Evolutionary conservation across 2,329 filamentous ascomycete genomes (phyloP), one percentile per base, ranked within the genome.

Genomic region (Achaetomium macrosporum): DNA sequence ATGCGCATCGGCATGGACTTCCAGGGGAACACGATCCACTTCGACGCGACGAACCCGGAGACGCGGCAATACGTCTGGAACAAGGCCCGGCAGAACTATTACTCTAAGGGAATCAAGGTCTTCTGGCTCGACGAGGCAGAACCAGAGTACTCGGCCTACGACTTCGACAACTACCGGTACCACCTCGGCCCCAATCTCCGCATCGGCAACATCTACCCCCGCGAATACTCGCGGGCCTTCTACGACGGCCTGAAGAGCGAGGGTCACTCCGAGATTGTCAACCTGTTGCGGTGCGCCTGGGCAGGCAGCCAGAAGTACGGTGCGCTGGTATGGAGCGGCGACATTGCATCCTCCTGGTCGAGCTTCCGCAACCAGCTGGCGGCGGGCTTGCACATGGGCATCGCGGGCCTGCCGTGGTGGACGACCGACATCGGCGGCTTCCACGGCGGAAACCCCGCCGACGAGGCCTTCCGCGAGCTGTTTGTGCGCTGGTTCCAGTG

Each of bases 101-200:
- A 52, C 39, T 17, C 43, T 43, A 42, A 52, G 37, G 50, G 50
- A 6, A 52, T 52, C 19, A 47, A 33, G 16, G n/a, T 43, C 2
- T 52, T 52, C n/a, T 52, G 50, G 50, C 50, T 52, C 6, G 50
- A 52, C 44, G 50, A 52, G 19, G 50, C 50, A 6, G 50, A 52
- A 31, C 50, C 50, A 3, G 50, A 52, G 19, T 52, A 52, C 25
- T 29, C 43, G 12, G 50, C n/a, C 2, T 52, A 52, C 43, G 39
- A 47, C 39, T 52, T 52, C 19, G 39, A 47, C 43, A 47, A 52
- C 39, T 52, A 52, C 31, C 43, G 43, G 1, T 52, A 52, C 39
- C 43, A 47, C 16, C 30, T 16, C 2, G 50, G 50, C 9, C 25
- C 50, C 9, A 47, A 47, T 11, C 31, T 46, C 2, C 25, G 30